These are phyloP conservation scores for Colletotrichum sp. DNA, from an alignment of 2,329 filamentous ascomycete genomes.

Conservation along the genomic window DNA sequence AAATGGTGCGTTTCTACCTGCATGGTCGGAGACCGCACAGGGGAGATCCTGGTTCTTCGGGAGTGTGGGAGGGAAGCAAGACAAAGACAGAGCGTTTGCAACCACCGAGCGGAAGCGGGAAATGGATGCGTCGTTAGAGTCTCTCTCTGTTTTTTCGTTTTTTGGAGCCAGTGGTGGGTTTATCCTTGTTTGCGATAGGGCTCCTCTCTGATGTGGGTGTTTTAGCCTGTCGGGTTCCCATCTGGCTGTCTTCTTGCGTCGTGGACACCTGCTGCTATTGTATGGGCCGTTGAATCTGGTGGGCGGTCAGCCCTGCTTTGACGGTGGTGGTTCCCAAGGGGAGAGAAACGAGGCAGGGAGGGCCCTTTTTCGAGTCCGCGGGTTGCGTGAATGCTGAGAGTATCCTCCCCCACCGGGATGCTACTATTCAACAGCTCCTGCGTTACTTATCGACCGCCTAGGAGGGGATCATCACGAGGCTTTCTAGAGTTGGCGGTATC, in stretches of 20 bases:
- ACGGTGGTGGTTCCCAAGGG: not conserved
- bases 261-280: not conserved
- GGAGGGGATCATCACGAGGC: not conserved
- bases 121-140: not conserved
- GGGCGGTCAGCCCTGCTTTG: not conserved
- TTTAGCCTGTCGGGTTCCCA: not conserved
- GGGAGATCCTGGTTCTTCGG: not conserved
- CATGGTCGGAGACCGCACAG: not conserved
- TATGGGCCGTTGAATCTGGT: not conserved
- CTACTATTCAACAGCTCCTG: not conserved
- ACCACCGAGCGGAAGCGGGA: not conserved
- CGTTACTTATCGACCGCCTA: not conserved
- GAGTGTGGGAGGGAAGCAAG: not conserved
- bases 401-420: not conserved
- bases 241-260: not conserved
- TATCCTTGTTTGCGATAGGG: not conserved
- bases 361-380: not conserved
- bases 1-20: not conserved
- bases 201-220: not conserved
- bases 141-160: not conserved
- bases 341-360: not conserved
- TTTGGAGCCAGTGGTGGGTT: not conserved
- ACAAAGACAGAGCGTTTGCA: not conserved
- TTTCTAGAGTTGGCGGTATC: not conserved
- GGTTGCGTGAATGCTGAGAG: not conserved